Evolutionary conservation across 2,329 filamentous ascomycete species (phyloP).

Genomic region (Acrocalymma vagum): DNA sequence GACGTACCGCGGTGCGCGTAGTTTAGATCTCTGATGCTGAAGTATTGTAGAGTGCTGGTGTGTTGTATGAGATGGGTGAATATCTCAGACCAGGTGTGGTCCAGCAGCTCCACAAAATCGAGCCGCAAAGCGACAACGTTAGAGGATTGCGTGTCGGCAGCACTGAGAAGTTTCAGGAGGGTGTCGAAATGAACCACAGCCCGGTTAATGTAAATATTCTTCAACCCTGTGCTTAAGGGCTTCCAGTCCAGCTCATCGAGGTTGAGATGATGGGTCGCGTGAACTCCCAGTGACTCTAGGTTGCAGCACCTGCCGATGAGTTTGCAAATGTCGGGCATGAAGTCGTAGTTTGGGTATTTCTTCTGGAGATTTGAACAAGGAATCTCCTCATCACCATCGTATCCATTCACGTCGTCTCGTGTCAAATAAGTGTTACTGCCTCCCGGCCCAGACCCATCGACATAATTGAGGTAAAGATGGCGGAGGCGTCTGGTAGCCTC

Average conservation of each 20-base stretch:
- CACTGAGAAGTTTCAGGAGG: too few relatives aligned
- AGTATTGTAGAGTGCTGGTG: neutral
- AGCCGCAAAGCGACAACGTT: constrained; percentile 4
- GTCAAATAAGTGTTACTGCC: constrained; percentile 5
- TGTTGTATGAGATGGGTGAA: neutral
- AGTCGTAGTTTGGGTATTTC: constrained; percentile 3
- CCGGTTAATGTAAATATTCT: constrained; percentile 3
- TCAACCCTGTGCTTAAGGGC: constrained; percentile 1
- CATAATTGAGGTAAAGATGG: constrained; percentile 12
- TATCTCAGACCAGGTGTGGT: constrained; percentile 5
- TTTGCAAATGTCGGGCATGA: constrained; percentile 9
- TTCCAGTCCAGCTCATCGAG: constrained; percentile 7
- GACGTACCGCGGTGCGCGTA: constrained; percentile 3
- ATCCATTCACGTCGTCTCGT: neutral
- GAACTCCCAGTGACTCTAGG: constrained; percentile 11
- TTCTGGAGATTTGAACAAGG: constrained; percentile 13
- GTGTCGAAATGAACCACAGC: neutral
- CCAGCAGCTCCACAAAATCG: constrained; percentile 1
- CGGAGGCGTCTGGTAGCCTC: constrained; percentile 1
- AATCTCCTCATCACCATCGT: constrained; percentile 8
- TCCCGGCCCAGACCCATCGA: constrained; percentile 12
- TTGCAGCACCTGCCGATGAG: constrained; percentile 10
- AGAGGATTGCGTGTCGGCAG: neutral
- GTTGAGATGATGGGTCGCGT: constrained; percentile 8
- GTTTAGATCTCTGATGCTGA: neutral